Percentiles rank a stretch among this genome's conserved stretches.
phyloP scores from a whole-genome alignment of 345 rosid species.

The Microcos paniculata region DNA sequence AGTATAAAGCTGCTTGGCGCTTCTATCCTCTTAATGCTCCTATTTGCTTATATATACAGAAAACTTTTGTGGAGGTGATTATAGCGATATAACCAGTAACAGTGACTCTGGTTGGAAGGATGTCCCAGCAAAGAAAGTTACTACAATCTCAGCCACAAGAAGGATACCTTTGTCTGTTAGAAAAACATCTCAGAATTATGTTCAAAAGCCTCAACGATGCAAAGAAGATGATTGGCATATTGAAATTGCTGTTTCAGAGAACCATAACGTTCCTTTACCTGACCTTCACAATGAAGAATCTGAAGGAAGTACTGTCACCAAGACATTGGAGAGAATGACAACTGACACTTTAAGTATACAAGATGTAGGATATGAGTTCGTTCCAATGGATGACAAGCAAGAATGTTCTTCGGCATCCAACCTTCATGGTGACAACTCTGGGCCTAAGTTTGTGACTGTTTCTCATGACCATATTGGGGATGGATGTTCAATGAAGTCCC shows the following conservation, averaged over 20 bases:
- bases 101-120: conserved; percentile 54
- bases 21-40: conserved; percentile 5
- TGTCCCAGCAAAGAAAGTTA: conserved; percentile 38
- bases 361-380: conserved; percentile 52
- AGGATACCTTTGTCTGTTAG: conserved; percentile 55
- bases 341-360: conserved; percentile 40
- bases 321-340: conserved; percentile 47
- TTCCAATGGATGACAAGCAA: conserved; percentile 59
- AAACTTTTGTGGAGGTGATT: conserved; percentile 56
- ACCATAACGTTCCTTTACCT: conserved; percentile 34
- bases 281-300: conserved; percentile 72
- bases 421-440: conserved; percentile 39
- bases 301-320: conserved; percentile 72
- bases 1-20: neutral
- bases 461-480: conserved; percentile 45
- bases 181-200: conserved; percentile 43
- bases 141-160: conserved; percentile 43
- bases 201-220: conserved; percentile 36
- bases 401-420: conserved; percentile 57
- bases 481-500: conserved; percentile 36
- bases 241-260: conserved; percentile 71
- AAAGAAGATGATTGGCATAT: conserved; percentile 74
- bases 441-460: conserved; percentile 50
- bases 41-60: conserved; percentile 38
- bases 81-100: conserved; percentile 52